Percentiles rank a stretch among this genome's conserved stretches.
phyloP scores from a whole-genome alignment of 2,329 filamentous ascomycete species.

The Aspergillus melleus region DNA sequence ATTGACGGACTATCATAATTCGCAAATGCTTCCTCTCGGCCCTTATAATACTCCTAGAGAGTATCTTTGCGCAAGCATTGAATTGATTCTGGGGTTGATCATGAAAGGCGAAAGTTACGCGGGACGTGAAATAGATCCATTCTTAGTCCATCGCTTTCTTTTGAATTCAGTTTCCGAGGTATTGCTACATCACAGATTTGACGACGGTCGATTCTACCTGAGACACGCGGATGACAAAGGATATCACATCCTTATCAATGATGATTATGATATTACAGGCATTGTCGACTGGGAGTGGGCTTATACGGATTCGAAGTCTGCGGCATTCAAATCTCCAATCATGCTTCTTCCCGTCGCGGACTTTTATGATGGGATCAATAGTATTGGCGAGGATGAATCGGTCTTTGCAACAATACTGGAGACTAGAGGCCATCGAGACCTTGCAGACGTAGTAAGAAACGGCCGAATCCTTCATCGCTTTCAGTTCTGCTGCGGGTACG shows the following conservation, averaged over 20 bases:
- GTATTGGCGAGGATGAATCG: conserved; percentile 41
- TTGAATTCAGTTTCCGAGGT: conserved; percentile 31
- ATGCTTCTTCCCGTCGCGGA: conserved; percentile 42
- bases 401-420: conserved; percentile 36
- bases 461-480: conserved; percentile 43
- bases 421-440: conserved; percentile 36
- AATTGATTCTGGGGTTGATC: conserved; percentile 41
- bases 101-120: conserved; percentile 39
- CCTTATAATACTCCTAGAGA: conserved; percentile 39
- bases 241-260: conserved; percentile 50
- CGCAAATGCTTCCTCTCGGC: conserved; percentile 27
- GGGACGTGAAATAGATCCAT: conserved; percentile 35
- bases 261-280: conserved; percentile 48
- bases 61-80: conserved; percentile 37
- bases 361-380: conserved; percentile 41
- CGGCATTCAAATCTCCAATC: conserved; percentile 47
- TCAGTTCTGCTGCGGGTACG: conserved; percentile 45
- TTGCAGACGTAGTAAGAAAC: conserved; percentile 40
- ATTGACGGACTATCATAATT: conserved; percentile 35
- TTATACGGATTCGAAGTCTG: conserved; percentile 31
- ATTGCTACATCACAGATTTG: conserved; percentile 16
- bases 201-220: conserved; percentile 43
- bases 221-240: conserved; percentile 53
- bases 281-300: conserved; percentile 53
- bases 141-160: conserved; percentile 46